Percentiles rank a stretch among this genome's conserved stretches.
Conservation (phyloP, 345 rosid genomes). For the Orychophragmus violaceus region DNA sequence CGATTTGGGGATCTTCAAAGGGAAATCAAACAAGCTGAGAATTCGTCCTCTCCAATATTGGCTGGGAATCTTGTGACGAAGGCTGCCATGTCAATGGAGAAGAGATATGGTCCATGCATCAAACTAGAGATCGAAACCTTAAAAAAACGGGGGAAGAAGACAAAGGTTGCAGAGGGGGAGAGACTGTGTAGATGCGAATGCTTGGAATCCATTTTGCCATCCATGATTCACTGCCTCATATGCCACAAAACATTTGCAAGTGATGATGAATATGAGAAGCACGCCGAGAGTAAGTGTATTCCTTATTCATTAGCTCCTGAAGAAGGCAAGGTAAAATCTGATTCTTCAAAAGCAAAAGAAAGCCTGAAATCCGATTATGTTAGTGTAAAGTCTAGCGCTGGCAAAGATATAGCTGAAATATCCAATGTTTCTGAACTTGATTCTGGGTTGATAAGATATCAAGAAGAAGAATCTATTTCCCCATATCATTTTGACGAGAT, state of each 20-base stretch:
- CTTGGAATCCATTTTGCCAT: slow-evolving; percentile 77
- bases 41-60: slow-evolving; percentile 22
- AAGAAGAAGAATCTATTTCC: slow-evolving; percentile 44
- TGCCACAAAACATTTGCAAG: slow-evolving; percentile 70
- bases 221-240: slow-evolving; percentile 64
- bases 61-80: slow-evolving; percentile 48
- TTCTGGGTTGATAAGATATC: slow-evolving; percentile 54
- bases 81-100: slow-evolving; percentile 65
- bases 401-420: slow-evolving; percentile 30
- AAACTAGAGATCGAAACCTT: slow-evolving; percentile 37
- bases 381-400: slow-evolving; percentile 28
- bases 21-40: slow-evolving; percentile 27
- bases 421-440: slow-evolving; percentile 39
- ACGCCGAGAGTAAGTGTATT: slow-evolving; percentile 54
- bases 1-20: slow-evolving; percentile 46
- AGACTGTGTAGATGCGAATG: slow-evolving; percentile 71
- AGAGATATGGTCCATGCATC: slow-evolving; percentile 53
- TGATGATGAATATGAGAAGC: slow-evolving; percentile 52
- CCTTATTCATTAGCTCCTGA: slow-evolving; percentile 36
- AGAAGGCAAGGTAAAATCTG: slow-evolving; percentile 39
- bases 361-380: slow-evolving; percentile 31
- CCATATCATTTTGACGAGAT: slow-evolving; percentile 68
- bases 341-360: slow-evolving; percentile 40
- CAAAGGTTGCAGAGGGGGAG: slow-evolving; percentile 39
- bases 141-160: slow-evolving; percentile 52